A percentile compares a stretch with the other conserved stretches of the same genome.
Evolutionary conservation across 768 basidiomycete genomes (phyloP).

Genomic region (Boletus patriciae): DNA sequence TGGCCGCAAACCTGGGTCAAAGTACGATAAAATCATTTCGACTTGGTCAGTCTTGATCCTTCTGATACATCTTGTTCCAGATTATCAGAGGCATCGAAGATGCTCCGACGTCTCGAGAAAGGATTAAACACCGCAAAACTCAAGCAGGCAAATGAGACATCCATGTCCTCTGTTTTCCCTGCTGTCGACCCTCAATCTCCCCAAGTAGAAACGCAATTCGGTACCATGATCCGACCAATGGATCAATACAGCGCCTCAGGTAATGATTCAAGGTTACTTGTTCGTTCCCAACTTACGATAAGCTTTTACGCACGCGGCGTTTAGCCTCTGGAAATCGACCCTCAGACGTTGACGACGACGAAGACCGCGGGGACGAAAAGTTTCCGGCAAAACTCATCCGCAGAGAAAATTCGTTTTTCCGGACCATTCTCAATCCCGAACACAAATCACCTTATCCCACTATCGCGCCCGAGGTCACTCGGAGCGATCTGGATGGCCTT

Average conservation of each 20-base stretch:
- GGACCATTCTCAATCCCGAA: constrained; percentile 78
- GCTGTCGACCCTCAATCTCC: constrained; percentile 33
- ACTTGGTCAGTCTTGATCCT: not conserved
- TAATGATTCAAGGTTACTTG: constrained; percentile 8
- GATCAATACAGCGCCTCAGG: constrained; percentile 33
- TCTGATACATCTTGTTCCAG: constrained; percentile 38
- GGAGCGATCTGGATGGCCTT: constrained; percentile 39
- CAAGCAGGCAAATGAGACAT: constrained; percentile 50
- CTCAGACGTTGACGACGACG: constrained; percentile 57
- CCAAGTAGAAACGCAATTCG: constrained; percentile 29
- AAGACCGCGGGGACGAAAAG: constrained; percentile 64
- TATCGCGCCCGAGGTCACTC: constrained; percentile 29
- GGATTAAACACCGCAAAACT: constrained; percentile 74
- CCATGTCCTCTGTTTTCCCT: constrained; percentile 34
- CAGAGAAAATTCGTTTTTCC: constrained; percentile 78
- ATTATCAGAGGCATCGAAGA: constrained; percentile 85
- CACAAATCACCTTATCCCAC: constrained; percentile 42
- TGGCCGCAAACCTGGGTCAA: constrained; percentile 86
- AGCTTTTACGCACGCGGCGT: constrained; percentile 4
- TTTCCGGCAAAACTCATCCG: constrained; percentile 76
- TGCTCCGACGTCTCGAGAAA: constrained; percentile 85
- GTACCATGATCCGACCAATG: constrained; percentile 30
- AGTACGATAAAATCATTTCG: constrained; percentile 47
- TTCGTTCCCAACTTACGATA: constrained; percentile 5
- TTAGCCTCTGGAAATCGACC: constrained; percentile 26